Evolutionary conservation across 305 asterid genomes (phyloP).

Genomic region (Fraxinus angustifolia): DNA sequence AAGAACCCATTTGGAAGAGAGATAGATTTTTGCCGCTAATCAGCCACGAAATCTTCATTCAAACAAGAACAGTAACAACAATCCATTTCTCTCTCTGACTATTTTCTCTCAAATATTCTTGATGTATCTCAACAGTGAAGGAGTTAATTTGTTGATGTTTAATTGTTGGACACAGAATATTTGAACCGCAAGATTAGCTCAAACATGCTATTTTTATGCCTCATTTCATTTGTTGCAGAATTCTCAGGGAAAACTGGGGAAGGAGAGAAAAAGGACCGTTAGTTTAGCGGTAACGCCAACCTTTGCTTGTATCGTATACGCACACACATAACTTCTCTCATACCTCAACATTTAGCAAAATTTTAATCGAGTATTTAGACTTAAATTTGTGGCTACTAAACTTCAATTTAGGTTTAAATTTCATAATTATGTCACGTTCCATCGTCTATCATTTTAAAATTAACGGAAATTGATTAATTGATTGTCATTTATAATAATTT

Average conservation of each 20-base stretch:
- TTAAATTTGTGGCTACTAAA: neutral
- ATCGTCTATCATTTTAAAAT: neutral
- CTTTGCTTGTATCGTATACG: neutral
- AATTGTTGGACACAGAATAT: neutral
- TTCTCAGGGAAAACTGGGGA: neutral
- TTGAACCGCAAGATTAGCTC: neutral
- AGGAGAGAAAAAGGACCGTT: neutral
- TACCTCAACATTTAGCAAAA: neutral
- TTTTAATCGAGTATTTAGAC: neutral
- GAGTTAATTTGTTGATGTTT: neutral
- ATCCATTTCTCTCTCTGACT: neutral
- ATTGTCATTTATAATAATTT: neutral
- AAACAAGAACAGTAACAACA: neutral
- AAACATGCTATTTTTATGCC: neutral
- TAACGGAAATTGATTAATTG: neutral
- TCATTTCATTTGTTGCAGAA: neutral
- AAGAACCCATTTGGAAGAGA: conserved; percentile 1
- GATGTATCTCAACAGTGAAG: neutral
- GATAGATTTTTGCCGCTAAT: neutral
- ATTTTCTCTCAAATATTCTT: neutral
- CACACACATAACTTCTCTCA: neutral
- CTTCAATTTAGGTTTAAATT: neutral
- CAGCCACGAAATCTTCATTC: neutral
- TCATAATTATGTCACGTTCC: neutral
- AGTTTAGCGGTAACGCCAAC: neutral